Evolutionary conservation across 2,329 filamentous ascomycete species (phyloP).

Genomic region (Periconia digitata): DNA sequence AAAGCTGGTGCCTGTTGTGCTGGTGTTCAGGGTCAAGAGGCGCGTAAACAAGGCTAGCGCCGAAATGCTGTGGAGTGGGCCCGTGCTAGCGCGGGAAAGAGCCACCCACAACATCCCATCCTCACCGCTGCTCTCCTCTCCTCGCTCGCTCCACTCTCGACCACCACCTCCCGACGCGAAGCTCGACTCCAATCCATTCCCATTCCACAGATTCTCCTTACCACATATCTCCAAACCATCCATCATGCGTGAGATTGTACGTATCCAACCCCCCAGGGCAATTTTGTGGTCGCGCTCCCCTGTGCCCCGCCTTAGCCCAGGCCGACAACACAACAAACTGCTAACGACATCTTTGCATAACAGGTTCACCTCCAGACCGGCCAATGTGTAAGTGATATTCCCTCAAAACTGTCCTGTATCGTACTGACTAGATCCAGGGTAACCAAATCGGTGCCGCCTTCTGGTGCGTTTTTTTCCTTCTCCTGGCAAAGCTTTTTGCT

Average conservation of each 20-base stretch:
- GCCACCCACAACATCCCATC: slow-evolving; percentile 31
- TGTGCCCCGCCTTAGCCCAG: slow-evolving; percentile 46
- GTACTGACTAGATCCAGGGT: slow-evolving; percentile 64
- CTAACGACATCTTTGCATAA: slow-evolving; percentile 57
- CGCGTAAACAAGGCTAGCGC: slow-evolving; percentile 20
- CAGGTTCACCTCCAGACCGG: slow-evolving; percentile 99
- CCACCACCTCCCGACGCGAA: slow-evolving; percentile 27
- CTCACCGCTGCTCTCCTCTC: slow-evolving; percentile 31
- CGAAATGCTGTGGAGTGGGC: slow-evolving; percentile 13
- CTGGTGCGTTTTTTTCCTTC: slow-evolving; percentile 64
- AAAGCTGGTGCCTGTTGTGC: slow-evolving; percentile 18
- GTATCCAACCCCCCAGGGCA: slow-evolving; percentile 38
- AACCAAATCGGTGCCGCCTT: slow-evolving; percentile 99
- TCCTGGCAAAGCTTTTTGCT: slow-evolving; percentile 1
- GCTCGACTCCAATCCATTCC: slow-evolving; percentile 27
- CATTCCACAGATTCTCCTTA: slow-evolving; percentile 28
- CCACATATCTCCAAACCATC: slow-evolving; percentile 24
- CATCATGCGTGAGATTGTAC: slow-evolving; percentile 71
- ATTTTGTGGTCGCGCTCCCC: slow-evolving; percentile 50
- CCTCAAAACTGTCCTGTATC: slow-evolving; percentile 7
- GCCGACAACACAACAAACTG: slow-evolving; percentile 49
- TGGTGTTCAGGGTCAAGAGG: slow-evolving; percentile 2
- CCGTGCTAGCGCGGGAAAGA: slow-evolving; percentile 18
- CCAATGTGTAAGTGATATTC: slow-evolving; percentile 79
- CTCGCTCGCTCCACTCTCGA: slow-evolving; percentile 35